A percentile compares a stretch with the other conserved stretches of the same genome.
These are phyloP conservation scores for Tricholoma matsutake DNA, from an alignment of 768 basidiomycete species.

Conservation along the genomic window DNA sequence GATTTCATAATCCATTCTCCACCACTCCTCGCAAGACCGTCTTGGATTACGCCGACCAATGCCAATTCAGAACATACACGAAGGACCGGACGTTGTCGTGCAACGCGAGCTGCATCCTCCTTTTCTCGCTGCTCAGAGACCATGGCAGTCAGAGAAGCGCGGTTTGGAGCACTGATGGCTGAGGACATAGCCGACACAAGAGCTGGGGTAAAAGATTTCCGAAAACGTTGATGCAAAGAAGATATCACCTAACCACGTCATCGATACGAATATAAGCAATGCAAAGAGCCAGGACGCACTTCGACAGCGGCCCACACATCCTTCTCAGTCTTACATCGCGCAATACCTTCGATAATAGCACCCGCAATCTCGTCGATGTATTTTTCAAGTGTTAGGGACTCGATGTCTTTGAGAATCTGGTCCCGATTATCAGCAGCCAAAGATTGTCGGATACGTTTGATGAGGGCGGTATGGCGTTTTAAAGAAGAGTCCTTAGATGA, in stretches of 20 bases:
- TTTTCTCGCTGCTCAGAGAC: constrained; percentile 84
- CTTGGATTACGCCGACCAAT: constrained; percentile 78
- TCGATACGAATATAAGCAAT: background rate
- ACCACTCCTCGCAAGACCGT: constrained; percentile 65
- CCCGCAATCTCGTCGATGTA: constrained; percentile 93
- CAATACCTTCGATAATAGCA: constrained; percentile 82
- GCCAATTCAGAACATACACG: constrained; percentile 90
- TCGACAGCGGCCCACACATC: constrained; percentile 92
- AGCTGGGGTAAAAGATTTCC: constrained; percentile 71
- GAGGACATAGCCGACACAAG: constrained; percentile 58
- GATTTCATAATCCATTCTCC: constrained; percentile 90
- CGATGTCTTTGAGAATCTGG: constrained; percentile 89
- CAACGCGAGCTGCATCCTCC: constrained; percentile 78
- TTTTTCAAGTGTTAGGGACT: constrained; percentile 87
- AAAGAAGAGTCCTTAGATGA: constrained; percentile 87
- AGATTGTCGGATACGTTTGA: constrained; percentile 88
- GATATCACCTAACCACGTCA: constrained; percentile 67
- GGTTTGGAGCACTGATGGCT: constrained; percentile 58
- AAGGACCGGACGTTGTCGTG: constrained; percentile 81
- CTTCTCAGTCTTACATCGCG: constrained; percentile 86
- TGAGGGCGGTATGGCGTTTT: constrained; percentile 93
- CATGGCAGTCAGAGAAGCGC: constrained; percentile 52
- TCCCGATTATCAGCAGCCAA: constrained; percentile 80
- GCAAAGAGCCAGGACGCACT: constrained; percentile 42
- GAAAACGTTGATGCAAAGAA: constrained; percentile 83